Evolutionary conservation across 192 early-diverging fungal genomes (phyloP), one percentile per base, ranked within the genome.

Genomic region (Jimgerdemannia lactiflua): DNA sequence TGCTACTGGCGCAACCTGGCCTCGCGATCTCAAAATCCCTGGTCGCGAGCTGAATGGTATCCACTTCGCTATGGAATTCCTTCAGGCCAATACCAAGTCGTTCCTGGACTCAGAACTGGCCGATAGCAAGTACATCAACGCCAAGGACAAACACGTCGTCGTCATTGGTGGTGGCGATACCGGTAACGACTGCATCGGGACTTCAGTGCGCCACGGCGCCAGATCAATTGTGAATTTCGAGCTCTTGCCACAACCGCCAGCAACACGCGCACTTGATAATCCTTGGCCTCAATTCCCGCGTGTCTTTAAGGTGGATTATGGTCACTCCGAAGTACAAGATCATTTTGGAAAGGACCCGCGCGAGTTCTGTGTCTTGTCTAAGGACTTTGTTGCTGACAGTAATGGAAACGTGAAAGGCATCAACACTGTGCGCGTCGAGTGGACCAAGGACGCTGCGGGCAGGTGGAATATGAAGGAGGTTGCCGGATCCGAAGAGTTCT

Each of bases 101-200:
- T 85, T 99, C 59, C 81, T 99, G 49, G 93, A 96, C 82, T 94
- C 87, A 42, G 89, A 92, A 39, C 82, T 97, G 42, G 78, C 84
- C 70, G 90, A 95, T 80, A 90, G 87, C 66, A 80, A 88, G 67
- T 94, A 91, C 83, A 79, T 99, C 73, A 90, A 82, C 71, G 97
- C 96, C 9, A 94, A 95, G 77, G 97, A 90, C 82, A 96, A 96
- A 85, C 84, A 94, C 72, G 98, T 99, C 0, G 86, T 99, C 71
- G 96, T 99, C 29, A 98, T 99, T 88, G 98, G 98, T 82, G 98
- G 95, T 75, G 98, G 98, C 71, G 98, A 98, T 80, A 99, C 98
- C 10, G 97, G 95, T 77, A 95, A 91, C 77, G 98, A 99, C 78
- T 98, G 97, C 83, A 95, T 97, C 69, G 98, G 92, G 67, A 98